Evolutionary conservation across 805 yeast species (phyloP), one percentile per base, ranked within the genome.

Genomic region (Starmerella stigmatis): DNA sequence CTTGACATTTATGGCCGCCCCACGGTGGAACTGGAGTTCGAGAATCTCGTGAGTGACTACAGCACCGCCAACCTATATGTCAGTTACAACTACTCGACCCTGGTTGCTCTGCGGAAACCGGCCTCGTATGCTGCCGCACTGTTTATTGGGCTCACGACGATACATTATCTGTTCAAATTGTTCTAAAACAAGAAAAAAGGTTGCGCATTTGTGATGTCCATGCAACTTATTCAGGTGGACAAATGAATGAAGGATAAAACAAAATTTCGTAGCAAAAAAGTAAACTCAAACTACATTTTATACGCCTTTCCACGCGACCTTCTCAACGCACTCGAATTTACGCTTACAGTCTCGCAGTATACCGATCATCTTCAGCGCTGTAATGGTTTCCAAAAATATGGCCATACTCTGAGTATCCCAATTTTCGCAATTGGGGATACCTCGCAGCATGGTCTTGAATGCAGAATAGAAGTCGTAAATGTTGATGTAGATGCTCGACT

Each of bases 1-100:
- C 75, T 89, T 53, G 98, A 89, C 53, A 65, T 75, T 21, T 64
- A 70, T 21, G 96, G 97, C 21, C 94, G 89, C 57, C 77, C 84
- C 15, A 80, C 82, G 51, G 73, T 83, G 12, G 72, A 79, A 13
- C 62, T 86, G 38, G 63, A 63, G 21, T 82, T 69, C 61, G 60
- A 62, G 15, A 79, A 83, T 61, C 57, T 88, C 50, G 72, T 82
- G 45, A 94, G 82, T 60, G 86, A 78, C 47, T 69, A 83, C 59
- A 68, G 72, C 48, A 66, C 65, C 32, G 66, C 76, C 15, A 75
- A 75, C 35, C 63, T 86, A 4, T 64, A 72, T 41, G 69, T 88
- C 45, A 69, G 72, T 51, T 89, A 88, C 64, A 69, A 65, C 53
- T 85, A 75, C 63, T 64, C 83, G 7, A 57, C 64, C 8, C 58